A percentile compares a stretch with the other conserved stretches of the same genome.
These are phyloP conservation scores for Xylariaceae sp. DNA, from an alignment of 2,329 filamentous ascomycete genomes.

Conservation along the genomic window DNA sequence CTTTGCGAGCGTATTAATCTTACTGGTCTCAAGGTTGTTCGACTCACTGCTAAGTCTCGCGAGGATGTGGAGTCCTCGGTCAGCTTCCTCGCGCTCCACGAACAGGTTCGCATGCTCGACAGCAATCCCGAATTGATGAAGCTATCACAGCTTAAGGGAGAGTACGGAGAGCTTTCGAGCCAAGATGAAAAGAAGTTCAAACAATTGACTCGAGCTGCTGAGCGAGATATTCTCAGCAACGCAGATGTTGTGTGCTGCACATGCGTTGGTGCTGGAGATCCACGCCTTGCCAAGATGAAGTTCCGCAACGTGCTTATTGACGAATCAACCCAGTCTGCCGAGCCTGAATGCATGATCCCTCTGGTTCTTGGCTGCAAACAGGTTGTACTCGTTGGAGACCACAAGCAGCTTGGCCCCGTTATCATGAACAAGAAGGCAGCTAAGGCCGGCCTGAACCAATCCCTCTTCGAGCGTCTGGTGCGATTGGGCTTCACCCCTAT, in stretches of 20 bases:
- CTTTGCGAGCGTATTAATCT: slow-evolving; percentile 94
- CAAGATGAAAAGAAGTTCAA: slow-evolving; percentile 99
- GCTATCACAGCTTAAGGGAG: slow-evolving; percentile 86
- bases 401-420: slow-evolving; percentile 95
- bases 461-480: slow-evolving; percentile 94
- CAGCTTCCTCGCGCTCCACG: slow-evolving; percentile 88
- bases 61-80: slow-evolving; percentile 99
- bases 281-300: slow-evolving; percentile 92
- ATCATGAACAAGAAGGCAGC: slow-evolving; percentile 99
- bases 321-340: slow-evolving; percentile 95
- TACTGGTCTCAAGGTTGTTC: slow-evolving; percentile 93
- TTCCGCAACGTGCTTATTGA: slow-evolving; percentile 98
- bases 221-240: slow-evolving; percentile 90
- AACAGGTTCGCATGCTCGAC: slow-evolving; percentile 96
- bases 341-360: slow-evolving; percentile 98
- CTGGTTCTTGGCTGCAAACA: slow-evolving; percentile 97
- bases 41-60: slow-evolving; percentile 96
- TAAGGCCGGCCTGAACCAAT: slow-evolving; percentile 95
- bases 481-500: slow-evolving; percentile 88
- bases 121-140: slow-evolving; percentile 92
- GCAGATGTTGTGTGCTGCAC: slow-evolving; percentile 99
- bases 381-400: slow-evolving; percentile 95
- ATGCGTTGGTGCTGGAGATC: slow-evolving; percentile 94
- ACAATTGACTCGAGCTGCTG: slow-evolving; percentile 86
- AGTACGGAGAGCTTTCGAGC: slow-evolving; percentile 85